Conservation (phyloP, 1,284 basidiomycete species). For the Boletus semigastroideus region DNA sequence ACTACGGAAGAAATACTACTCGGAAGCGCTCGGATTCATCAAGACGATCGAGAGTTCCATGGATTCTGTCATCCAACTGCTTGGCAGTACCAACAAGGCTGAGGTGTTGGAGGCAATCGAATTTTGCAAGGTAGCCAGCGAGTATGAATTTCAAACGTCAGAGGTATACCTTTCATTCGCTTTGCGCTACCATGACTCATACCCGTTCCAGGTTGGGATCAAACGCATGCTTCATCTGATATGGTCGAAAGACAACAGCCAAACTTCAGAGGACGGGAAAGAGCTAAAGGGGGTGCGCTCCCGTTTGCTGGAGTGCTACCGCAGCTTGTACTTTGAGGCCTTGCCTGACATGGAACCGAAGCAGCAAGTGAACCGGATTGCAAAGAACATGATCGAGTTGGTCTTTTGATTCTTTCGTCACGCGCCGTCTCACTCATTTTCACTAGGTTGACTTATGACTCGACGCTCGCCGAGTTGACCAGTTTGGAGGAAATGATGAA, state of each 20-base stretch:
- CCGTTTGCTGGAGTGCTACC: constrained; percentile 89
- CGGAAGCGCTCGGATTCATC: constrained; percentile 88
- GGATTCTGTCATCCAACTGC: constrained; percentile 72
- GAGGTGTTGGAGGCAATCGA: constrained; percentile 96
- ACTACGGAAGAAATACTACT: constrained; percentile 86
- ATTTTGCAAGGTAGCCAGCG: constrained; percentile 86
- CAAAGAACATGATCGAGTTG: constrained; percentile 98
- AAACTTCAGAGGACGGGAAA: constrained; percentile 82
- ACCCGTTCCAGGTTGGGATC: constrained; percentile 64
- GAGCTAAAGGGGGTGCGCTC: constrained; percentile 89
- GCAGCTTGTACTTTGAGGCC: constrained; percentile 86
- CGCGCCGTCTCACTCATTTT: not conserved
- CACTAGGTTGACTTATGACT: constrained; percentile 81
- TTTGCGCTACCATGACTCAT: not conserved
- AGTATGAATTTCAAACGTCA: constrained; percentile 80
- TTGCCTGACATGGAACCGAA: constrained; percentile 71
- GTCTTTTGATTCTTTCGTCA: constrained; percentile 28
- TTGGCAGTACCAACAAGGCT: constrained; percentile 89
- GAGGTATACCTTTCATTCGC: constrained; percentile 46
- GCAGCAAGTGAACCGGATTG: constrained; percentile 88
- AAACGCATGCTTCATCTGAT: constrained; percentile 97
- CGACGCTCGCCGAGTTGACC: constrained; percentile 93
- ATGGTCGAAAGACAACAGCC: constrained; percentile 92
- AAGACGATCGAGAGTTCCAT: constrained; percentile 78
- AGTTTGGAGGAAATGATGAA: constrained; percentile 96